A percentile compares a stretch with the other conserved stretches of the same genome.
phyloP scores from a whole-genome alignment of 805 yeast genomes.

The Isabelozyma heimii region DNA sequence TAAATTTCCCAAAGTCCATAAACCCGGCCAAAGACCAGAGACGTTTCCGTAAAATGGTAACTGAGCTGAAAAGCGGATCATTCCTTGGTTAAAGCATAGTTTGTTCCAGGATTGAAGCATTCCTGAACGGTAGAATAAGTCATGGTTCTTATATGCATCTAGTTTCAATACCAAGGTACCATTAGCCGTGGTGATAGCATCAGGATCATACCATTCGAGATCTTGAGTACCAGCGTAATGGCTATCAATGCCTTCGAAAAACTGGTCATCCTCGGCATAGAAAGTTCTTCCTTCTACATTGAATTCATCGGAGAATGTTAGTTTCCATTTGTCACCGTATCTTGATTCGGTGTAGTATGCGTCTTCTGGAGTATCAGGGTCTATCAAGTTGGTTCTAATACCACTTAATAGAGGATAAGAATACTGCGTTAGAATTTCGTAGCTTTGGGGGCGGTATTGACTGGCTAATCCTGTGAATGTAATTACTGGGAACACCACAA shows the following conservation, averaged over 20 bases:
- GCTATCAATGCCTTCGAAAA: constrained; percentile 38
- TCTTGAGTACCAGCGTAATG: constrained; percentile 42
- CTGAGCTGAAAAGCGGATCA: constrained; percentile 30
- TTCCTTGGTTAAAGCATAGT: constrained; percentile 36
- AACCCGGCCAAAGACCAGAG: constrained; percentile 41
- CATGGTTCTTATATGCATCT: constrained; percentile 38
- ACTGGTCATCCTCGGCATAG: constrained; percentile 44
- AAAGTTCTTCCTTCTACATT: constrained; percentile 43
- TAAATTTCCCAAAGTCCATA: constrained; percentile 42
- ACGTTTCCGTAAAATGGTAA: constrained; percentile 36
- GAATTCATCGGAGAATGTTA: constrained; percentile 42
- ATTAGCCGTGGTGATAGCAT: constrained; percentile 38
- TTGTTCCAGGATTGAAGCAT: constrained; percentile 42
- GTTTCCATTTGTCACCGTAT: constrained; percentile 53
- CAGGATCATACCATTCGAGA: constrained; percentile 46
- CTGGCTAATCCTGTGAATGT: constrained; percentile 71
- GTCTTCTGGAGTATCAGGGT: constrained; percentile 40
- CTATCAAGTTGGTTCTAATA: constrained; percentile 33
- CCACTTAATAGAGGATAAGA: constrained; percentile 35
- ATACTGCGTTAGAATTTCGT: constrained; percentile 47
- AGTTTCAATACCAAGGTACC: constrained; percentile 33
- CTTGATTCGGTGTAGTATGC: constrained; percentile 18
- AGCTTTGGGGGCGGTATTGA: constrained; percentile 23
- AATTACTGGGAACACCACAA: constrained; percentile 77
- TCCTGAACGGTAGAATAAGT: constrained; percentile 36